Conservation (phyloP, 257 asterid genomes). For the Ehretia macrophylla region DNA sequence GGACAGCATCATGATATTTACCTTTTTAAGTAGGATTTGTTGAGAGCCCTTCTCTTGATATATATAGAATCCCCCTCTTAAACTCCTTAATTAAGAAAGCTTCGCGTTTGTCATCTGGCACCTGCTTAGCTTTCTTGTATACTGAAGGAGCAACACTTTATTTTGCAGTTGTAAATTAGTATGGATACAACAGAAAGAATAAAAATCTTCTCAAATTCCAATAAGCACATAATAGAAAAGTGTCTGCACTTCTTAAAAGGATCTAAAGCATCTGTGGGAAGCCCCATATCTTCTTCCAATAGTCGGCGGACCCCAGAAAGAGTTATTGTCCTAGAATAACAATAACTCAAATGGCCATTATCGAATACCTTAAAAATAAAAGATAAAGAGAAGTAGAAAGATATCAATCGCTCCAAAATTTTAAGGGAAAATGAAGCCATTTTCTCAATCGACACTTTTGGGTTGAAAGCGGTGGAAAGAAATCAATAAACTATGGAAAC, state of each 20-base stretch:
- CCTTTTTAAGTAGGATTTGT: slow-evolving; percentile 87
- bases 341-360: slow-evolving; percentile 13
- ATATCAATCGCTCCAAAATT: background rate
- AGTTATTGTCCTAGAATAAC: slow-evolving; percentile 57
- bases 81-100: slow-evolving; percentile 70
- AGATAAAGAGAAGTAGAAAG: background rate
- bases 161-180: no score
- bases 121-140: slow-evolving; percentile 90
- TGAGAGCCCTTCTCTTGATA: slow-evolving; percentile 88
- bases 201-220: background rate
- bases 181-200: no score
- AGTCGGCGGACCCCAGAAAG: slow-evolving; percentile 77
- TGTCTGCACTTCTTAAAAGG: slow-evolving; percentile 65
- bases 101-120: slow-evolving; percentile 67
- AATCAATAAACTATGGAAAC: background rate
- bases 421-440: background rate
- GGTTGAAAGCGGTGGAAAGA: no score
- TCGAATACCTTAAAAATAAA: background rate
- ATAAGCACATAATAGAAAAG: background rate
- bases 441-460: background rate
- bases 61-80: slow-evolving; percentile 69
- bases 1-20: slow-evolving; percentile 27
- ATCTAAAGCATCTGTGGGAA: slow-evolving; percentile 59
- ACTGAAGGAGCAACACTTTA: slow-evolving; percentile 75
- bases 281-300: slow-evolving; percentile 86